Evolutionary conservation across 805 yeast genomes (phyloP).

Genomic region (Pichia occidentalis): DNA sequence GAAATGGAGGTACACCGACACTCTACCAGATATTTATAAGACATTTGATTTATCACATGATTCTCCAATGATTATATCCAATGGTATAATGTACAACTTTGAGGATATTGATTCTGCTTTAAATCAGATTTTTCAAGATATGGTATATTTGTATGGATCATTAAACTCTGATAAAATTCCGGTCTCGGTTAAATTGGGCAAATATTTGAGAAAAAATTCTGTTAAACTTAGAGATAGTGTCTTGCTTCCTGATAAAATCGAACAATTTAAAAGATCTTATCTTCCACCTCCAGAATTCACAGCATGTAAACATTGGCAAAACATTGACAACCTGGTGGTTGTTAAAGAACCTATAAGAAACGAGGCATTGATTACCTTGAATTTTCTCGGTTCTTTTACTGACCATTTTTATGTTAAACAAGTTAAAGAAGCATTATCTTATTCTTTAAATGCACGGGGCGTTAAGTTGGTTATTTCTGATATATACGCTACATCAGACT

Average conservation of each 20-base stretch:
- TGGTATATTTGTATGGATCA: conserved; percentile 27
- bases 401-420: conserved; percentile 36
- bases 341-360: neutral
- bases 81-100: conserved; percentile 62
- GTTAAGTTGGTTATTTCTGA: conserved; percentile 20
- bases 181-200: conserved; percentile 28
- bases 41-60: conserved; percentile 21
- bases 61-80: conserved; percentile 52
- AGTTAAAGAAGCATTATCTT: conserved; percentile 32
- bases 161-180: conserved; percentile 26
- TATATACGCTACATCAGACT: conserved; percentile 5
- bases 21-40: conserved; percentile 33
- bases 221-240: conserved; percentile 39
- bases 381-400: conserved; percentile 56
- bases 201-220: conserved; percentile 38
- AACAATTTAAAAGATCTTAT: conserved; percentile 15
- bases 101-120: conserved; percentile 43
- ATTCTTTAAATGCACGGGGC: conserved; percentile 6
- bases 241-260: conserved; percentile 44
- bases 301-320: conserved; percentile 1
- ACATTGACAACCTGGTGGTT: conserved; percentile 1
- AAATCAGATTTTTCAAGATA: conserved; percentile 53
- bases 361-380: conserved; percentile 28
- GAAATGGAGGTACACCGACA: conserved; percentile 4
- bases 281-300: neutral